Conservation (phyloP, 331 rosid genomes). For the Cydonia oblonga region DNA sequence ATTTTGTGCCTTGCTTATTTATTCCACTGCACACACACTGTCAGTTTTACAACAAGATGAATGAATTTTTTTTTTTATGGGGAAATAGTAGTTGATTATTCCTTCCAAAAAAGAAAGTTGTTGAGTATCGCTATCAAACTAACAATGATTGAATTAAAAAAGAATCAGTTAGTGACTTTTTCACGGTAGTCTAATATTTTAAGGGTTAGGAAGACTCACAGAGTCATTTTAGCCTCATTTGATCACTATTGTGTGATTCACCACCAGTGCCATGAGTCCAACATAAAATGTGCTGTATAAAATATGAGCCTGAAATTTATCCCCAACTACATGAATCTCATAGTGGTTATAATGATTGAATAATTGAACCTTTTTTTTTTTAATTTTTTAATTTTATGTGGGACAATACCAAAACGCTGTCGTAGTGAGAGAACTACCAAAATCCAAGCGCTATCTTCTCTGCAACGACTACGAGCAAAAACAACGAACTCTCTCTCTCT, state of each 20-base stretch:
- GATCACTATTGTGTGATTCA: too few relatives aligned
- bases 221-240: accelerated
- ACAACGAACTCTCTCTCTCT: neutral
- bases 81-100: too few relatives aligned
- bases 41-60: too few relatives aligned
- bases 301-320: too few relatives aligned
- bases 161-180: accelerated
- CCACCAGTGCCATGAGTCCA: accelerated
- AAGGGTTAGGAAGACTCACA: accelerated
- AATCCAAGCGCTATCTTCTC: neutral
- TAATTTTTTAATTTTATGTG: too few relatives aligned
- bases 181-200: accelerated
- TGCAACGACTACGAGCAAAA: neutral
- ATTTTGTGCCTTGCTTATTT: too few relatives aligned
- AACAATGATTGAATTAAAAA: neutral
- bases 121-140: neutral
- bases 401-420: neutral
- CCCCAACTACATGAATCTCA: accelerated
- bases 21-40: too few relatives aligned
- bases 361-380: too few relatives aligned
- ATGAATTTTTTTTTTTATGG: neutral
- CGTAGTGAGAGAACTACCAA: neutral
- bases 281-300: accelerated
- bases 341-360: too few relatives aligned
- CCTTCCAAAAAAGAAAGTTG: too few relatives aligned